Base-by-base conservation (phyloP, 2,329 filamentous ascomycete species). In the Aspergillus pseudonomiae region DNA sequence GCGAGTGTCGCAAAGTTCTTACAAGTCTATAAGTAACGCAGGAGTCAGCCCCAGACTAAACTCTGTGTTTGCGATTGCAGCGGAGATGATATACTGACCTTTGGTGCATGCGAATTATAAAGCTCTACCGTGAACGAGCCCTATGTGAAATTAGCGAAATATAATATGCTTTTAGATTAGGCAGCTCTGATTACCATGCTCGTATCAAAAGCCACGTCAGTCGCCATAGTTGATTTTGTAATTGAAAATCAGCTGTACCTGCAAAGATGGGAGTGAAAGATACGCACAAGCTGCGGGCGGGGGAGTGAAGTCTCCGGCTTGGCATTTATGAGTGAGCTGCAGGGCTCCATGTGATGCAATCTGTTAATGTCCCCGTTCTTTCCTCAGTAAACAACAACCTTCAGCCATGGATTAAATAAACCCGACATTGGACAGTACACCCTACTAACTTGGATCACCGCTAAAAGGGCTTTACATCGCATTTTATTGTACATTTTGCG, bases 111-210 rank as follows among this genome's bases (percentile, higher is more conserved):
- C 30, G 86, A 79, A 57, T 86, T 90, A 87, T 98, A 98, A 64
- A 99, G 91, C 81, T 99, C 95, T 67, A 98, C 80, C 63, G 87
- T 87, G 76, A 99, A 90, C 53, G 86, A 86, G 77, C 95, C 93
- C 93, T 96, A 69, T 2, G 28, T 30, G 32, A 19, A 7, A 64
- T 75, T 67, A 74, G 67, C 30, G 34, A 36, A 21, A 39, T 41
- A 16, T 10, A 19, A 14, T 10, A 4, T 54, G n/a, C 21, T 10
- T 61, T 3, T 50, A 41, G 26, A 32, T 26, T 62, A 45, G 43
- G 16, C 41, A n/a, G 28, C 14, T 32, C n/a, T 30, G 61, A 77
- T 62, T 83, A 92, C 93, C 90, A 97, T 92, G 61, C 90, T 89
- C 63, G 94, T 97, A 70, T 96, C 91, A 58, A 97, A 86, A 11